Base-by-base conservation (phyloP, 257 asterid genomes). In the Nicotiana undulata region DNA sequence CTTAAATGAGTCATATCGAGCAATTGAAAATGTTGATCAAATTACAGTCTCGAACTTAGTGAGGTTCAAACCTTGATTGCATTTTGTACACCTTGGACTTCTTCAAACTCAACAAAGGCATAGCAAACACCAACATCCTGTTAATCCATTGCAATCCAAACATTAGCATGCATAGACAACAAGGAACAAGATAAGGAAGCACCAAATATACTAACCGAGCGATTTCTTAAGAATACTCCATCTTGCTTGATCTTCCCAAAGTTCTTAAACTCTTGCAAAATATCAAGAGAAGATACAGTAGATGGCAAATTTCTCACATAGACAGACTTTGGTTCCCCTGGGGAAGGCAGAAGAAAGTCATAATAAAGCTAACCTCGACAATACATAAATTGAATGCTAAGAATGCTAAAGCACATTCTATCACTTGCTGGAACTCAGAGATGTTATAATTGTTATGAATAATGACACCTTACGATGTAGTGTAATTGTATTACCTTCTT, bases 91-190 rank as follows among this genome's bases (percentile, higher is more conserved):
- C 98, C 83, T 84, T 87, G 93, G 79, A 83, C 81, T 82, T 94
- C 93, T 81, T 90, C 98, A 85, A 90, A 94, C 89, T 94, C 98
- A 31, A 93, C 96, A 85, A 94, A 93, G 64, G 98, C 98, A 82
- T 86, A 93, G 83, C 96, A 93, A 77, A 92, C 90, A 75, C 93
- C 96, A 77, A 90, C 81, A 74, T 92, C 97, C 98, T 94, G 92
- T 78, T 37, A 68, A 83, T 49, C 87, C 85, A 20, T 76, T 81
- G 60, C 66, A 82, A 67, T 79, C 65, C 83, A 31, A 86, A 88
- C 82, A 59, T 84, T 32, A 77, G n/a, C 60, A 77, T 16, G 53
- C 20, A n/a, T 31, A 58, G 28, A 82, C 51, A 66, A 29, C 20
- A 37, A 72, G 63, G 80, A 52, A 58, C 78, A 77, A 5, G 64